Evolutionary conservation across 306 rosid species (phyloP), one percentile per base, ranked within the genome.

Genomic region (Pterocarpus santalinus): DNA sequence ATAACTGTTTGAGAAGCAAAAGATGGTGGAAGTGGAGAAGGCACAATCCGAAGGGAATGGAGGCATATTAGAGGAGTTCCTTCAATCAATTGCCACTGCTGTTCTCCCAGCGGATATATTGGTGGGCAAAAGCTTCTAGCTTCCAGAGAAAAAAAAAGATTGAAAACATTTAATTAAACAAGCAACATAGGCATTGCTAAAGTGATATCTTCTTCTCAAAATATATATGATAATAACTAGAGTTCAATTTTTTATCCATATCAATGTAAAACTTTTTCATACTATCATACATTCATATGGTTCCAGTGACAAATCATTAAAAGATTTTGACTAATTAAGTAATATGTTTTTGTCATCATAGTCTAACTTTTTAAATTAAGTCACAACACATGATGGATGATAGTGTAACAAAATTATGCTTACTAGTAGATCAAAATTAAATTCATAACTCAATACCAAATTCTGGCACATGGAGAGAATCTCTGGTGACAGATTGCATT

Each of bases 1-100:
- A 95, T 89, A 62, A 91, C 99, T 46, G 97, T 95, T 83, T 93
- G 93, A 83, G 97, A 84, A 72, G 99, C 93, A 91, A 93, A 85
- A 66, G 78, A 82, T 78, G 99, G 97, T 62, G 99, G 98, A 62
- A 86, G 86, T 41, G 97, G 97, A 64, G 94, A 90, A 72, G 99
- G 99, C 76, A 89, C 78, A 61, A 86, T 76, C 87, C 90, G 97
- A 69, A 93, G 88, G 83, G 98, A 86, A 84, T 91, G 90, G 75
- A 95, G 90, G 83, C 90, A 85, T 32, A 95, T 72, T 65, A 95
- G 79, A 88, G 99, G 98, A 72, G 89, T 91, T 69, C 86, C 92
- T 78, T 83, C 83, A 47, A 82, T 85, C 60, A 84, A 80, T 69
- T 89, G 97, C 95, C 91, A 91, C 82, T 83, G 86, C 85, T 90